Percentiles rank a stretch among this genome's conserved stretches.
These are phyloP conservation scores for Fraxinus americana DNA, from an alignment of 257 asterid species.

Conservation along the genomic window DNA sequence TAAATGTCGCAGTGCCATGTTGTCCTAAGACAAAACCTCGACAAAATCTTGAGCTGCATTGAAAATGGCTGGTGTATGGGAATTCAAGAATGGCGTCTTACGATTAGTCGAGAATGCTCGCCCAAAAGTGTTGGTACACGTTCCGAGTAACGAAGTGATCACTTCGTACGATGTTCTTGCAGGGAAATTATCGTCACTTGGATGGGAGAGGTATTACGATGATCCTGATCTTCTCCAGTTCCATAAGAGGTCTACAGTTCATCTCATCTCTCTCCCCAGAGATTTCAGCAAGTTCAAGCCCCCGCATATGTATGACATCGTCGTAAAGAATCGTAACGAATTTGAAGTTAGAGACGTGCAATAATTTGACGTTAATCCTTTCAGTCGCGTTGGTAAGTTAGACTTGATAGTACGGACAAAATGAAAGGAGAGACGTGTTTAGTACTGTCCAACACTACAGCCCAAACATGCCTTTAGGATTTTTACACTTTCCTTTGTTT, in stretches of 20 bases:
- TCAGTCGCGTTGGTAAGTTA: not conserved
- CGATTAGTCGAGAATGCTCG: constrained; percentile 50
- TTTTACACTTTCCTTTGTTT: not conserved
- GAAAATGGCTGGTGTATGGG: constrained; percentile 74
- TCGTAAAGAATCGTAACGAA: constrained; percentile 61
- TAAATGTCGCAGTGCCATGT: constrained; percentile 34
- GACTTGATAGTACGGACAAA: not conserved
- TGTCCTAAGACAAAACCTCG: not conserved
- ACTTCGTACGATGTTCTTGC: constrained; percentile 61
- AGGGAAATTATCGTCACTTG: constrained; percentile 47
- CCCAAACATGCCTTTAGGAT: not conserved
- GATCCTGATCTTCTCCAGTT: constrained; percentile 67
- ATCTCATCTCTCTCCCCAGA: constrained; percentile 72
- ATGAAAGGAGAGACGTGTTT: not conserved
- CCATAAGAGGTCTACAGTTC: constrained; percentile 65
- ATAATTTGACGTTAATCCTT: not conserved
- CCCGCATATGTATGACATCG: constrained; percentile 66
- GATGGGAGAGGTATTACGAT: constrained; percentile 81
- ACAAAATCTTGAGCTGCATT: constrained; percentile 3
- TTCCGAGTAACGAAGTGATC: constrained; percentile 46
- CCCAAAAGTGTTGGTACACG: constrained; percentile 53
- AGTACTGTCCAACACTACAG: not conserved
- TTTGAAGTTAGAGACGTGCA: constrained; percentile 55
- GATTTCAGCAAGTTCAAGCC: constrained; percentile 70
- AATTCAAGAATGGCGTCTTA: constrained; percentile 65